A percentile compares a stretch with the other conserved stretches of the same genome.
phyloP scores from a whole-genome alignment of 495 filamentous ascomycete genomes.

The Aspergillus saccharolyticus region DNA sequence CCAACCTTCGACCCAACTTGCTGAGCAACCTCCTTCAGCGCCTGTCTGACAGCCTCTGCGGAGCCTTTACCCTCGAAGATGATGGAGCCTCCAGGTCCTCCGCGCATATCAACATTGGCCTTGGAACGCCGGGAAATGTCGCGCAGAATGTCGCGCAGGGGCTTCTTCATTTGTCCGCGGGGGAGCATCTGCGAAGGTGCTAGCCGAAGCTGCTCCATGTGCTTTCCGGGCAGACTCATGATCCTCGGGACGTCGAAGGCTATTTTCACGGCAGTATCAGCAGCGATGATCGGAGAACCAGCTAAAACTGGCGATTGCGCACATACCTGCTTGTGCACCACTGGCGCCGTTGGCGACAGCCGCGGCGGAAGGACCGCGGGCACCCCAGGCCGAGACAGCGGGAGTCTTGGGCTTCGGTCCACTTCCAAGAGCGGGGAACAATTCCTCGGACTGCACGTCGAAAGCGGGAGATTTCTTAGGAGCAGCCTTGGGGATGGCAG shows the following conservation, averaged over 20 bases:
- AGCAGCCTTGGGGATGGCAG: slow-evolving; percentile 34
- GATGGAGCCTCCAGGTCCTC: slow-evolving; percentile 59
- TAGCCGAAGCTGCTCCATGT: slow-evolving; percentile 68
- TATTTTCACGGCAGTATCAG: slow-evolving; percentile 4
- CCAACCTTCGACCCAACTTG: slow-evolving; percentile 79
- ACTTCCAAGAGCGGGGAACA: slow-evolving; percentile 82
- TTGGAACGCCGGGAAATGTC: slow-evolving; percentile 87
- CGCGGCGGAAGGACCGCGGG: slow-evolving; percentile 49
- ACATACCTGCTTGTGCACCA: slow-evolving; percentile 44
- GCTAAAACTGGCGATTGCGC: not conserved
- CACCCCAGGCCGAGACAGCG: slow-evolving; percentile 65
- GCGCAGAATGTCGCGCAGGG: slow-evolving; percentile 72
- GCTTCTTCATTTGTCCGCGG: slow-evolving; percentile 72
- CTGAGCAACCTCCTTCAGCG: slow-evolving; percentile 77
- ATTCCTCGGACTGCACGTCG: slow-evolving; percentile 80
- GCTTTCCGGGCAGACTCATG: slow-evolving; percentile 70
- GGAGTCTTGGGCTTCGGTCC: slow-evolving; percentile 58
- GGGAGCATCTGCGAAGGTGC: slow-evolving; percentile 67
- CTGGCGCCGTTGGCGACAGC: slow-evolving; percentile 57
- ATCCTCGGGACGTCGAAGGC: slow-evolving; percentile 46
- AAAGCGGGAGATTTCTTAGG: slow-evolving; percentile 46
- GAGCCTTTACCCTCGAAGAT: slow-evolving; percentile 80
- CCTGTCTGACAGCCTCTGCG: slow-evolving; percentile 68
- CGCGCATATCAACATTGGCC: slow-evolving; percentile 71
- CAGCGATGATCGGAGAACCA: not conserved